phyloP scores from a whole-genome alignment of 2,329 filamentous ascomycete species.

The Trichoderma citrinoviride region DNA sequence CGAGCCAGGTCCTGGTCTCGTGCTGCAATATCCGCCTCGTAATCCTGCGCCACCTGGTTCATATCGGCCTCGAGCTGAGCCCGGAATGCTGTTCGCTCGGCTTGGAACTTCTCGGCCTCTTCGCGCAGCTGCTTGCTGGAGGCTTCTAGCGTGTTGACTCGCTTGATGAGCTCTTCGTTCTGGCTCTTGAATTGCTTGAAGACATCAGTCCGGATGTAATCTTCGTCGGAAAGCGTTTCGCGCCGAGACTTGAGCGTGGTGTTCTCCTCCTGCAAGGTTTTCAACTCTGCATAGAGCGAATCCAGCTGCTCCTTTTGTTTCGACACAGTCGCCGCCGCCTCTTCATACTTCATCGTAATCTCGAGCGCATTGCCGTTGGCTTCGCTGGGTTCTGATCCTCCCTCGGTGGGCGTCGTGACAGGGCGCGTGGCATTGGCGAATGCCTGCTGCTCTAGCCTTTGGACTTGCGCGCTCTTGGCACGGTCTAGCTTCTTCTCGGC shows the following conservation, averaged over 20 bases:
- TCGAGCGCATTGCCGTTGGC: constrained; percentile 60
- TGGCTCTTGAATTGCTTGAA: constrained; percentile 90
- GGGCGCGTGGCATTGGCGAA: constrained; percentile 63
- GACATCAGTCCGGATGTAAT: constrained; percentile 86
- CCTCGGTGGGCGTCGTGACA: constrained; percentile 32
- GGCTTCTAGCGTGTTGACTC: constrained; percentile 87
- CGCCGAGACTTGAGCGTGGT: constrained; percentile 67
- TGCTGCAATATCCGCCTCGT: constrained; percentile 76
- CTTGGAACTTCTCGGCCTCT: constrained; percentile 79
- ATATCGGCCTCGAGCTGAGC: constrained; percentile 78
- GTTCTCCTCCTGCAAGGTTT: constrained; percentile 71
- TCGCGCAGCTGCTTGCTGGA: constrained; percentile 81
- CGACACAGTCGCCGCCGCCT: constrained; percentile 69
- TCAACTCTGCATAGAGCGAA: constrained; percentile 72
- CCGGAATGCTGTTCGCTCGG: constrained; percentile 80
- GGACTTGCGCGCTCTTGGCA: constrained; percentile 81
- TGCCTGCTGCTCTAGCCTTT: constrained; percentile 88
- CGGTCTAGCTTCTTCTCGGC: constrained; percentile 94
- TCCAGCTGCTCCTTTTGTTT: constrained; percentile 91
- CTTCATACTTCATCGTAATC: constrained; percentile 72
- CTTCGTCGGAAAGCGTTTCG: constrained; percentile 79
- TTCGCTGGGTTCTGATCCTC: constrained; percentile 54
- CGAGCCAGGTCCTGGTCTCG: constrained; percentile 83
- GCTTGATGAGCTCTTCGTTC: constrained; percentile 88
- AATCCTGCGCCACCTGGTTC: constrained; percentile 68